Base-by-base conservation (phyloP, 345 rosid genomes). In the Camelina neglecta region DNA sequence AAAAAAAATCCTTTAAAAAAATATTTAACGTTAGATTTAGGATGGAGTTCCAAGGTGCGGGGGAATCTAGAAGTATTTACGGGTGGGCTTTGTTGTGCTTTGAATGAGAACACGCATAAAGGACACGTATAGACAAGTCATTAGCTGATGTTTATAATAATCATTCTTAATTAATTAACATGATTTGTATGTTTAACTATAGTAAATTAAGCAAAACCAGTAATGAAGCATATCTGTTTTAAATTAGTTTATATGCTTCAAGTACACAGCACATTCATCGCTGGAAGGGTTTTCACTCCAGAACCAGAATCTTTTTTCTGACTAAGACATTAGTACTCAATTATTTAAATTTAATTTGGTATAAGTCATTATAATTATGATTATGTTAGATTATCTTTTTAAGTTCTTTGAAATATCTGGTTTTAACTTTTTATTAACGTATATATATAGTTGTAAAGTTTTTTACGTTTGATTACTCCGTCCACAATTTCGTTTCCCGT, bases 331-430 rank as follows among this genome's bases (percentile, higher is more conserved):
- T 55, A 36, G 29, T 24, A 29, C 18, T 55, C 77, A 42, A 42
- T 31, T 29, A 64, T 54, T 73, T 63, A 73, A 54, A 41, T 42
- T 64, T 73, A 54, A 44, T 44, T 64, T 12, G 71, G 64, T 64
- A 64, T 54, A 63, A 64, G 71, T 64, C 77, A 44, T 33, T 64
- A 31, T 54, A 63, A 53, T 42, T 63, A 41, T 53, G 55, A 42
- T 53, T 73, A 42, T 16, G 53, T 29, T 71, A 48, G 29, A 29
- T 29, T 4, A 4, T 29, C 31, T 29, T 29, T 29, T 29, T 29
- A 29, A 29, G 31, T 29, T 29, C 31, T 29, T 29, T 29, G 31
- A 29, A 29, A 29, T 29, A 29, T 29, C 31, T 5, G 31, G 31
- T 29, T 29, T 29, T 29, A 29, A 29, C 31, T 29, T 29, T 29